These are phyloP conservation scores for Phialophora expanda DNA, from an alignment of 2,329 filamentous ascomycete species.

Conservation along the genomic window DNA sequence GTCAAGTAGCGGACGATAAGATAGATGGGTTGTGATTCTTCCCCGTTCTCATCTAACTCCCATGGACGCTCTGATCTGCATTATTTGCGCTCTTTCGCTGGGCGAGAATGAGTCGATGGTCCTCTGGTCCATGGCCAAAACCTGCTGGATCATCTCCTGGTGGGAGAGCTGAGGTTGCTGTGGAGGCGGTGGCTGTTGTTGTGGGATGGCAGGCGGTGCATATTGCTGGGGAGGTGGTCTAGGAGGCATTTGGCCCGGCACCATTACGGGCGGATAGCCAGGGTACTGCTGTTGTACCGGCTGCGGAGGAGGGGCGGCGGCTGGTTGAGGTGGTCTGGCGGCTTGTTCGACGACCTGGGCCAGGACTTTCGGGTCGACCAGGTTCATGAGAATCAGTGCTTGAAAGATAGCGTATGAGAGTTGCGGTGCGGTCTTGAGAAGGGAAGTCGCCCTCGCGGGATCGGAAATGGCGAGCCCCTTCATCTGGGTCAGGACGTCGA, in stretches of 20 bases:
- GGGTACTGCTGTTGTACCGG: constrained; percentile 43
- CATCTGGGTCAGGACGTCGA: constrained; percentile 94
- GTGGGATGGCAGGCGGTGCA: constrained; percentile 41
- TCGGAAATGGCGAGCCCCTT: constrained; percentile 84
- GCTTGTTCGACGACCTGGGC: constrained; percentile 75
- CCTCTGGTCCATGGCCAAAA: constrained; percentile 78
- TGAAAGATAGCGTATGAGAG: constrained; percentile 95
- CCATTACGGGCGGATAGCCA: constrained; percentile 34
- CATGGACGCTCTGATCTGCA: constrained; percentile 73
- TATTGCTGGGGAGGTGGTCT: constrained; percentile 42
- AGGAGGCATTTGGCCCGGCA: constrained; percentile 39
- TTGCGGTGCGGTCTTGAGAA: constrained; percentile 87
- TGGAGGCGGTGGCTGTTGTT: constrained; percentile 46
- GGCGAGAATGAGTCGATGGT: constrained; percentile 80
- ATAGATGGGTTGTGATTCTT: background rate
- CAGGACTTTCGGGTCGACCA: constrained; percentile 84
- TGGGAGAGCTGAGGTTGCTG: constrained; percentile 54
- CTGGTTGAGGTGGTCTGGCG: constrained; percentile 41
- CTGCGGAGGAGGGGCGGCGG: constrained; percentile 41
- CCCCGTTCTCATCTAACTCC: constrained; percentile 34
- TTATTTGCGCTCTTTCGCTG: constrained; percentile 76
- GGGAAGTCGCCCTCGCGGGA: constrained; percentile 80
- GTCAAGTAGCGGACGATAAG: background rate
- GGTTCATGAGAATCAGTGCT: constrained; percentile 86
- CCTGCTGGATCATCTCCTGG: constrained; percentile 77